Evolutionary conservation across 2,329 filamentous ascomycete species (phyloP).

Genomic region (Fusarium sp.): DNA sequence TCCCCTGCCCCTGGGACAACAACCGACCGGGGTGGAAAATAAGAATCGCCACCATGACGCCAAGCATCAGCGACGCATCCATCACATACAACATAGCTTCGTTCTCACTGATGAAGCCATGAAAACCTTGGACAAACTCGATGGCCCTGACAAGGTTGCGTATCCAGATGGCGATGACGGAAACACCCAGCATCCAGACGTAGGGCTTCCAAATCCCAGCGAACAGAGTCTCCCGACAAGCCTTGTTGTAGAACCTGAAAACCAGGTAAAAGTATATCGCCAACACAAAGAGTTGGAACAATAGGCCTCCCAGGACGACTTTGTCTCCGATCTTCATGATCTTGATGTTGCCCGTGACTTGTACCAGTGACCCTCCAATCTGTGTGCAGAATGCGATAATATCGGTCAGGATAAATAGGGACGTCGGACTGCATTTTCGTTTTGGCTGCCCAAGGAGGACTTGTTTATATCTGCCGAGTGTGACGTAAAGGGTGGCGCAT

Average conservation of each 20-base stretch:
- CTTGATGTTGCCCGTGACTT: background rate
- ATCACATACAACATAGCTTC: background rate
- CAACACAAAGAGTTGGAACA: background rate
- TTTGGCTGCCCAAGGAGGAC: background rate
- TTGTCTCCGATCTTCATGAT: slow-evolving; percentile 1
- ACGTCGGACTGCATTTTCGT: background rate
- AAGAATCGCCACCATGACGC: background rate
- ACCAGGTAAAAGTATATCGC: background rate
- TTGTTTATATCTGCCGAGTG: slow-evolving; percentile 11
- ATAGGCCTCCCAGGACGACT: background rate
- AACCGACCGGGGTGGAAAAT: background rate
- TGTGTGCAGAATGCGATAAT: background rate
- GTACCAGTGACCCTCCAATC: background rate
- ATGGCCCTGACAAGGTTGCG: slow-evolving; percentile 18
- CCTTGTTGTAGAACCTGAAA: background rate
- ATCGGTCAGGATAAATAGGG: background rate
- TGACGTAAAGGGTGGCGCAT: slow-evolving; percentile 16
- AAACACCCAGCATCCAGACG: background rate
- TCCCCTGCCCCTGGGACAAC: background rate
- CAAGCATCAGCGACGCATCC: background rate
- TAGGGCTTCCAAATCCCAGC: slow-evolving; percentile 1
- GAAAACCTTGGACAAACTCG: slow-evolving; percentile 20
- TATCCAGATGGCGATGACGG: slow-evolving; percentile 15
- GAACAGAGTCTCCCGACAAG: background rate
- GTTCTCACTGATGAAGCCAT: slow-evolving; percentile 17